Base-by-base conservation (phyloP, 345 rosid species). In the Populus davidiana region DNA sequence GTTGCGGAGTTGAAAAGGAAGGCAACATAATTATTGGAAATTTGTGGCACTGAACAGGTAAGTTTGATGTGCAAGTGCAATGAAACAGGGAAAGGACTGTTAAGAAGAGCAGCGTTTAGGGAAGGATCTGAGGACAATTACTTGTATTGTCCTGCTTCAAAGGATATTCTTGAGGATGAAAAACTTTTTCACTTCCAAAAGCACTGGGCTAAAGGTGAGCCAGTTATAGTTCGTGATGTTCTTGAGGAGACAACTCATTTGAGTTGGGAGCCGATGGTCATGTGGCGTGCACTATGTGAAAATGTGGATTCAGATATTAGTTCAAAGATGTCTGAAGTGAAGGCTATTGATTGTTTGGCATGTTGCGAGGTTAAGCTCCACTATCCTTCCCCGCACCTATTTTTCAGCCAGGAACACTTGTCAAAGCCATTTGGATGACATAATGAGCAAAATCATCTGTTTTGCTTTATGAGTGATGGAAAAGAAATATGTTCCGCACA, bases 221-320 rank as follows among this genome's bases (percentile, higher is more conserved):
- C 97, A 0, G 86, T 95, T 50, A 90, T 93, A 0, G 96, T 91
- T 68, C 84, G 77, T 41, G 83, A 91, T 78, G 83, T 86, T 70
- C 94, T 93, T 68, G 85, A 85, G 65, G 77, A 47, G 77, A 79
- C 88, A 62, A 74, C 91, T 59, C 92, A 86, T 81, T 85, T 95
- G 78, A 95, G 98, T 85, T 95, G 99, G 99, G 98, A 95, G 71
- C 99, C 99, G 17, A 89, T 82, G 97, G 99, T 95, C 67, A 95
- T 95, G 96, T 88, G 92, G 96, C 93, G 96, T 39, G 98, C 97
- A 36, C 83, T 95, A 75, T 89, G 93, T 41, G 89, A 87, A 68
- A 88, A 82, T 38, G 74, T 38, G 70, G 87, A 89, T 78, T 77
- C 82, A 33, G 69, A 81, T n/a, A 69, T 78, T 14, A 77, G 87